These are phyloP conservation scores for Psilocybe cubensis DNA, from an alignment of 768 basidiomycete species.

Conservation along the genomic window DNA sequence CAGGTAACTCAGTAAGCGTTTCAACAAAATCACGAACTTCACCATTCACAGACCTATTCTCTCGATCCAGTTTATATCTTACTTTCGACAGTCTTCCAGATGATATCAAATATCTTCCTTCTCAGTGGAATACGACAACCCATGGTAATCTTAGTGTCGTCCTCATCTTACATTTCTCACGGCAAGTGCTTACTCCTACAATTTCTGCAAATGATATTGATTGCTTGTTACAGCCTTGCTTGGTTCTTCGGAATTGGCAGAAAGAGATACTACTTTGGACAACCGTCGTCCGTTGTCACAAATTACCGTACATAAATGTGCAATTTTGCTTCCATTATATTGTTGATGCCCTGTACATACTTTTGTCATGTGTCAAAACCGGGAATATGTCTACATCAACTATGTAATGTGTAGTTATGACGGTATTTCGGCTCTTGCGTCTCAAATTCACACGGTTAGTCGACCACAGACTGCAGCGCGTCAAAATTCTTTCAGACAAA, in stretches of 20 bases:
- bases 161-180: conserved; percentile 51
- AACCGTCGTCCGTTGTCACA: background rate
- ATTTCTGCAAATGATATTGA: background rate
- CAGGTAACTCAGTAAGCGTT: conserved; percentile 17
- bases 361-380: too few species aligned
- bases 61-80: conserved; percentile 47
- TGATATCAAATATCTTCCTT: conserved; percentile 47
- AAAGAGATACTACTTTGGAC: conserved; percentile 42
- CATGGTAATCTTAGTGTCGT: conserved; percentile 73
- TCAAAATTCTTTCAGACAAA: too few species aligned
- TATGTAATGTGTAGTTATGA: too few species aligned
- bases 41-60: background rate
- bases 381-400: too few species aligned
- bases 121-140: conserved; percentile 65
- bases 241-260: conserved; percentile 60
- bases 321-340: background rate
- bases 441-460: too few species aligned
- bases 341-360: too few species aligned
- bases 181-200: conserved; percentile 42
- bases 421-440: too few species aligned
- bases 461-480: too few species aligned
- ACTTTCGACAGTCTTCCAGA: conserved; percentile 58
- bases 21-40: background rate
- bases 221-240: conserved; percentile 37
- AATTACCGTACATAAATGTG: background rate